Percentiles rank a stretch among this genome's conserved stretches.
Conservation (phyloP, 2,329 filamentous ascomycete species). For the Colletotrichum spinosum region DNA sequence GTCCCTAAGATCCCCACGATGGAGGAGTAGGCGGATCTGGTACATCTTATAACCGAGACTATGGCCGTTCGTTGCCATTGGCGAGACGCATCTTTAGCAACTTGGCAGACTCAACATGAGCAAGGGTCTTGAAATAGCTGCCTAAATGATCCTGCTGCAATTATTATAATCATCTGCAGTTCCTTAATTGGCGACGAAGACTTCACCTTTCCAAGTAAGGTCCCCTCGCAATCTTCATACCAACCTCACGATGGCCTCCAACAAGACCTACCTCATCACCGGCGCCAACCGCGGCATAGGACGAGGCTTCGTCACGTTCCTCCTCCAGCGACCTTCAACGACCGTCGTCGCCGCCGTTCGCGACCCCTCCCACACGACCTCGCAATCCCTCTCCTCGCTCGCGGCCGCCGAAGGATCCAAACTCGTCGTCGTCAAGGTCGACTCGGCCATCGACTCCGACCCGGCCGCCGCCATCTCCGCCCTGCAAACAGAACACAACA, state of each 20-base stretch:
- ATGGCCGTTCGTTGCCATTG: too few relatives aligned
- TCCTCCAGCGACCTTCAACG: slow-evolving; percentile 24
- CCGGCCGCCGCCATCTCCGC: slow-evolving; percentile 45
- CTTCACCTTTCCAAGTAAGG: too few relatives aligned
- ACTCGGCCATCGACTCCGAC: slow-evolving; percentile 49
- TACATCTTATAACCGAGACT: too few relatives aligned
- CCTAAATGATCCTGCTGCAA: too few relatives aligned
- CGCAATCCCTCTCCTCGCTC: slow-evolving; percentile 48
- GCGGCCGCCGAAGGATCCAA: slow-evolving; percentile 48
- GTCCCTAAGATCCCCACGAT: too few relatives aligned
- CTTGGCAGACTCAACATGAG: too few relatives aligned
- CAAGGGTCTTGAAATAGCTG: too few relatives aligned
- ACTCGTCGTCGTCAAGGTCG: slow-evolving; percentile 56
- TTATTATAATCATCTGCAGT: too few relatives aligned
- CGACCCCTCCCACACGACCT: slow-evolving; percentile 42
- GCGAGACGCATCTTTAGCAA: too few relatives aligned
- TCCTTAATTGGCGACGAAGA: too few relatives aligned
- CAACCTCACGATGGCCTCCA: slow-evolving; percentile 45
- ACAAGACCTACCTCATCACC: slow-evolving; percentile 48
- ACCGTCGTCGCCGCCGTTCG: slow-evolving; percentile 57
- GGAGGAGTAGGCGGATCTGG: too few relatives aligned
- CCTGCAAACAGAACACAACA: slow-evolving; percentile 44
- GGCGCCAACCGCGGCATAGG: slow-evolving; percentile 41
- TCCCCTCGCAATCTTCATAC: neutral
- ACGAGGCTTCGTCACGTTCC: slow-evolving; percentile 18